phyloP scores from a whole-genome alignment of 768 basidiomycete species.

The Strobilomyces dryophilus region DNA sequence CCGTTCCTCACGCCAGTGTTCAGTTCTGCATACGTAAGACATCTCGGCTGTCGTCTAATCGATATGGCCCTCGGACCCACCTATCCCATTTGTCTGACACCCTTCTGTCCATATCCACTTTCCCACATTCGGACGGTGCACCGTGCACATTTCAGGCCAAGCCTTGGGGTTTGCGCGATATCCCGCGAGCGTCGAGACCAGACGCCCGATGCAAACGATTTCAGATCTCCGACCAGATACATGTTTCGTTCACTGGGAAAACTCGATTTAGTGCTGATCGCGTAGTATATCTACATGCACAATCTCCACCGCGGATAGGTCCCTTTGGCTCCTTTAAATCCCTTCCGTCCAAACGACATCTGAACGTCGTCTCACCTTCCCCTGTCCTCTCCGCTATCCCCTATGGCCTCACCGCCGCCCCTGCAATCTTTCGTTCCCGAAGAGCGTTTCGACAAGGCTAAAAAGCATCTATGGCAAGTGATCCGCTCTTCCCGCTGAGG shows the following conservation, averaged over 20 bases:
- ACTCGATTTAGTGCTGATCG: conserved; percentile 36
- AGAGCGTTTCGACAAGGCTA: conserved; percentile 34
- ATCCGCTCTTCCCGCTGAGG: conserved; percentile 4
- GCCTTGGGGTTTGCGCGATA: conserved; percentile 31
- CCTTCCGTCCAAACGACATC: conserved; percentile 22
- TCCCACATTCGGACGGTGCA: conserved; percentile 29
- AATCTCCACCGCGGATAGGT: conserved; percentile 33
- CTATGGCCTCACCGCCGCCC: conserved; percentile 26
- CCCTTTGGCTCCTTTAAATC: conserved; percentile 30
- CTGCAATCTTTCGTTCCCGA: conserved; percentile 18
- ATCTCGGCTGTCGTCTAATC: conserved; percentile 36
- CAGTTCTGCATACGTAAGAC: conserved; percentile 31
- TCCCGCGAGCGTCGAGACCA: conserved; percentile 37
- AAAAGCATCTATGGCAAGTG: conserved; percentile 35
- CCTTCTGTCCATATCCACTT: conserved; percentile 24
- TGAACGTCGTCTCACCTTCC: conserved; percentile 22
- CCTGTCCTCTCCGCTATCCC: conserved; percentile 15
- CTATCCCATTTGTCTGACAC: conserved; percentile 30
- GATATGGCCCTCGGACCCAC: conserved; percentile 37
- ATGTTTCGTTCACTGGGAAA: conserved; percentile 34
- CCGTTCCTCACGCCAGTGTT: conserved; percentile 27
- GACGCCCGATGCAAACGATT: conserved; percentile 30
- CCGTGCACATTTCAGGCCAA: conserved; percentile 27
- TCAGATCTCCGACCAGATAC: conserved; percentile 37
- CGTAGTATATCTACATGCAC: conserved; percentile 39